Evolutionary conservation across 306 rosid species (phyloP).

Genomic region (Quercus parvula): DNA sequence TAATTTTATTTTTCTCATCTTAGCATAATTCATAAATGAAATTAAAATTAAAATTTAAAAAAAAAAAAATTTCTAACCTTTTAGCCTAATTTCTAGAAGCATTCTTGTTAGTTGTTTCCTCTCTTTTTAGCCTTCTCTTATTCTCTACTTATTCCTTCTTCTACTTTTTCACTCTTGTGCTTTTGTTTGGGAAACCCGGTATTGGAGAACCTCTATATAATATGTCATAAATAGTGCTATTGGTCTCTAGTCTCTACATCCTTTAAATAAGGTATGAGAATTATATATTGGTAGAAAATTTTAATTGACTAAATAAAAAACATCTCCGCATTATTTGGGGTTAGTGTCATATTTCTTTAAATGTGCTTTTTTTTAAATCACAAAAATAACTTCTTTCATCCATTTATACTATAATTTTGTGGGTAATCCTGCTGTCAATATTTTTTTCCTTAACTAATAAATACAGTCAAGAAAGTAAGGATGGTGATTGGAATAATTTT

Average conservation of each 20-base stretch:
- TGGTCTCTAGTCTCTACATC: neutral
- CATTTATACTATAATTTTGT: neutral
- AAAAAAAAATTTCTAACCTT: neutral
- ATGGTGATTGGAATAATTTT: neutral
- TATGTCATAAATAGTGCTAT: neutral
- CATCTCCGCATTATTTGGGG: slow-evolving; percentile 8
- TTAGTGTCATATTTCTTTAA: neutral
- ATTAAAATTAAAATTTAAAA: neutral
- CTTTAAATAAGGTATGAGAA: neutral
- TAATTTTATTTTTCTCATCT: neutral
- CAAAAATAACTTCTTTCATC: neutral
- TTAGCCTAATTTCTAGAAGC: slow-evolving; percentile 4
- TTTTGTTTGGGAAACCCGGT: neutral
- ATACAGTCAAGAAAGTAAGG: neutral
- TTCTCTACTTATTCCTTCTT: too few relatives aligned
- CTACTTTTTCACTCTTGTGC: too few relatives aligned
- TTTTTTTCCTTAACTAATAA: neutral
- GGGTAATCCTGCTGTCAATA: neutral
- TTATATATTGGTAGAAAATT: neutral
- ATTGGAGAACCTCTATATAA: neutral
- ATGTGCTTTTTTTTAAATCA: neutral
- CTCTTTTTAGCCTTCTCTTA: neutral
- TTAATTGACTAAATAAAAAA: slow-evolving; percentile 4
- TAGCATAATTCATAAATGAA: neutral
- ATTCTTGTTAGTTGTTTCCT: neutral